A percentile compares a stretch with the other conserved stretches of the same genome.
These are phyloP conservation scores for Aureoboletus auriporus DNA, from an alignment of 768 basidiomycete genomes.

Conservation along the genomic window DNA sequence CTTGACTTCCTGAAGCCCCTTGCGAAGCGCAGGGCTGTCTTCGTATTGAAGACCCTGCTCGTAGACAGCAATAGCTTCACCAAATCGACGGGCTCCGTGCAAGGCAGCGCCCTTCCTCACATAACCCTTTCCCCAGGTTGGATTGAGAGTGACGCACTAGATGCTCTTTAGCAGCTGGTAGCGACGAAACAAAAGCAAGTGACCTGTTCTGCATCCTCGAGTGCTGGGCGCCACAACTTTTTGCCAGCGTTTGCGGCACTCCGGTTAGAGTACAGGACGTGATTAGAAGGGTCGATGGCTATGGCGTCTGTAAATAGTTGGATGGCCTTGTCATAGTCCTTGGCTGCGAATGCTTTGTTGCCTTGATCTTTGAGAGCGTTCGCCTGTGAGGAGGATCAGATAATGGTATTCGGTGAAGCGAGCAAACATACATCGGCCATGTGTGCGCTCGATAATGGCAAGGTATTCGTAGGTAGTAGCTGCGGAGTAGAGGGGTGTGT, in stretches of 20 bases:
- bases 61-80: constrained; percentile 82
- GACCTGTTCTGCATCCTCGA: constrained; percentile 90
- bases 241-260: constrained; percentile 90
- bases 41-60: constrained; percentile 79
- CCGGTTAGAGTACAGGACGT: constrained; percentile 89
- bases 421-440: constrained; percentile 35
- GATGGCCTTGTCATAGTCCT: constrained; percentile 87
- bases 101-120: constrained; percentile 90
- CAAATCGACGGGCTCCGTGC: constrained; percentile 75
- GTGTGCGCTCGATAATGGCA: background rate
- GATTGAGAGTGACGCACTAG: constrained; percentile 76
- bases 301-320: constrained; percentile 81
- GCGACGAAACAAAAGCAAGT: background rate
- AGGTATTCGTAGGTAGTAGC: background rate
- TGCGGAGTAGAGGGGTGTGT: background rate
- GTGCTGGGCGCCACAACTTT: constrained; percentile 68
- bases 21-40: constrained; percentile 75
- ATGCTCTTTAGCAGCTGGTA: constrained; percentile 3
- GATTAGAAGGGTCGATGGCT: constrained; percentile 74
- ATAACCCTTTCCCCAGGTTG: constrained; percentile 87
- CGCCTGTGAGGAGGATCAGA: constrained; percentile 32
- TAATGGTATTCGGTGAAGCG: background rate
- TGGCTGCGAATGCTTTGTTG: constrained; percentile 93
- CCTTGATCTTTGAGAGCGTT: constrained; percentile 83
- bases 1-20: constrained; percentile 85